Evolutionary conservation across 192 early-diverging fungal species (phyloP), one percentile per base, ranked within the genome.

Genomic region (Backusella parvicylindrica): DNA sequence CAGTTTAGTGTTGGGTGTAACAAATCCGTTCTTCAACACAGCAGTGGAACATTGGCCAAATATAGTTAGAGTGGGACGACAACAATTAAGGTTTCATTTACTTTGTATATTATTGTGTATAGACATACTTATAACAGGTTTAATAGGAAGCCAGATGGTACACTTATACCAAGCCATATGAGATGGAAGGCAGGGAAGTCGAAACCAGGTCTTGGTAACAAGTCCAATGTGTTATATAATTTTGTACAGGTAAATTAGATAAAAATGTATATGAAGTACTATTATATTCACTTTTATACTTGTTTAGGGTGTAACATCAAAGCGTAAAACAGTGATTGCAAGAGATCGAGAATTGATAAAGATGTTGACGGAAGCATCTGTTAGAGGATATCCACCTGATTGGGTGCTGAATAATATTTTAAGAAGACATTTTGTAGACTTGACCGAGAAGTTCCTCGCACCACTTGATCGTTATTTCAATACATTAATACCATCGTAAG

Each of bases 381-480:
- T 92, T 16, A 86, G 89, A 7, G 91, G 95, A 53, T 87, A 88
- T 68, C 87, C 92, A 65, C 79, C 91, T 70, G 90, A 85, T 41
- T 92, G 83, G 86, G 71, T 91, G n/a, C 78, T 98, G 49, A 94
- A 99, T 85, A 99, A 99, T 82, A 92, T 92, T 77, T 82, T 99
- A 36, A 87, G 98, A 28, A 85, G 95, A 64, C 90, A 99, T 81
- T 98, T 98, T 88, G 87, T 94, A 12, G 96, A 97, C 47, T 80
- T 99, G 50, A 96, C 97, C 0, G 95, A 96, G 74, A 88, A 92
- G 82, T 97, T 99, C 76, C 81, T 99, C 72, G 95, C 93, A 31
- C 98, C 98, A 23, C 82, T 99, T 68, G 94, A 98, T 76, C 89
- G 94, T 18, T 95, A 98, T 77, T 99, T 97, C 81, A 90, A 92